Base-by-base conservation (phyloP, 257 asterid species). In the Solanum tacnaense region DNA sequence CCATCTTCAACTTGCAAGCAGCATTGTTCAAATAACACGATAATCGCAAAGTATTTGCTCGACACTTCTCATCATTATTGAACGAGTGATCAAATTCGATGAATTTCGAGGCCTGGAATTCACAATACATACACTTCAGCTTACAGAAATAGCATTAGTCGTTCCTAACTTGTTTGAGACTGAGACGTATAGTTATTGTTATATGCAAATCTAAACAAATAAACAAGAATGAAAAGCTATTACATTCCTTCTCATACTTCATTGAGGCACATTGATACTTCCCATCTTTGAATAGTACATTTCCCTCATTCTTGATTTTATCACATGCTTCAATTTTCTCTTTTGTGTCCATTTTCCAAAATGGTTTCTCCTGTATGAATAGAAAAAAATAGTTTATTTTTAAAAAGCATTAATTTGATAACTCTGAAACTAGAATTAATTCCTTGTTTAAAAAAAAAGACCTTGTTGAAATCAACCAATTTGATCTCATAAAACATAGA, bases 221-320 rank as follows among this genome's bases (percentile, higher is more conserved):
- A 6, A 56, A 1, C 79, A 3, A 68, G 78, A 39, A 13, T 65
- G 70, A 21, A 34, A 88, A 21, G 39, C 79, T 49, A 38, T 75
- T 68, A 94, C 96, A 83, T 93, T 93, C 96, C 96, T 94, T 92
- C 20, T 92, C 94, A 86, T 93, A 94, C 92, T 94, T 93, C 89
- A 49, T 86, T 13, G 94, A 92, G 65, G 96, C 96, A 62, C 87
- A 91, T 25, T 92, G 91, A 84, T 86, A 90, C 20, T 91, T 93
- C 86, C 91, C 96, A 9, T 79, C 91, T 87, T 87, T 89, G 89
- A 94, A 94, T 86, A 92, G 89, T 25, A 52, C 58, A 84, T 92
- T 94, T 44, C 96, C 96, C 5, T 92, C 95, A 7, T 35, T 78
- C 89, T 94, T 94, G 46, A 86, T 90, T 72, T 86, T 83, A 74